These are phyloP conservation scores for Trichoderma sp. DNA, from an alignment of 2,329 filamentous ascomycete genomes.

Conservation along the genomic window DNA sequence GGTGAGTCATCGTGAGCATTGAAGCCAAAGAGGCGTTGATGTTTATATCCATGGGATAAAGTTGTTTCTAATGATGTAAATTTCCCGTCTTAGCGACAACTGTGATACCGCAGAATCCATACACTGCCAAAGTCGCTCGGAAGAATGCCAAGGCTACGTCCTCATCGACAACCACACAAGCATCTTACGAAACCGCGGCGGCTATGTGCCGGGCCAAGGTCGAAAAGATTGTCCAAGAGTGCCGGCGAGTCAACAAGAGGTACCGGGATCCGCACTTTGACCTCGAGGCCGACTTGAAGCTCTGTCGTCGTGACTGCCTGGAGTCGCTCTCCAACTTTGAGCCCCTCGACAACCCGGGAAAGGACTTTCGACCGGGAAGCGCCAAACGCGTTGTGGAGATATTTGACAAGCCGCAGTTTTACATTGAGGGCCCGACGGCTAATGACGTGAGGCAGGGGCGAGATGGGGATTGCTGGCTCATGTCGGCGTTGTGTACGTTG, in stretches of 20 bases:
- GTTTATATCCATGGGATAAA: too few species aligned
- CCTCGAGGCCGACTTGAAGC: slow-evolving; percentile 73
- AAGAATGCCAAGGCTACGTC: slow-evolving; percentile 53
- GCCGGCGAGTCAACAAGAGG: slow-evolving; percentile 75
- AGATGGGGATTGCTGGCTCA: slow-evolving; percentile 82
- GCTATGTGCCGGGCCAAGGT: slow-evolving; percentile 66
- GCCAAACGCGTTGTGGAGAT: slow-evolving; percentile 74
- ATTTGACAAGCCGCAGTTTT: slow-evolving; percentile 75
- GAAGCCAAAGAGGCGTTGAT: neutral
- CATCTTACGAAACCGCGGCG: slow-evolving; percentile 71
- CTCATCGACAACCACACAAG: slow-evolving; percentile 54
- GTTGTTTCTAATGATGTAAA: neutral
- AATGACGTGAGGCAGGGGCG: slow-evolving; percentile 77
- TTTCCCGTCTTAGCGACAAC: slow-evolving; percentile 53
- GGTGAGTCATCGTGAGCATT: slow-evolving; percentile 37
- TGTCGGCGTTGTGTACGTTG: slow-evolving; percentile 75
- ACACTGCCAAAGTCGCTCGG: slow-evolving; percentile 59
- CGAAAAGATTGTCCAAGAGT: slow-evolving; percentile 61
- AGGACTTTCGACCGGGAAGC: slow-evolving; percentile 43
- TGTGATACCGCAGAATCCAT: slow-evolving; percentile 66
- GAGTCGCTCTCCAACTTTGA: slow-evolving; percentile 42
- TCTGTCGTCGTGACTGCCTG: slow-evolving; percentile 50
- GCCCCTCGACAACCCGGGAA: slow-evolving; percentile 27
- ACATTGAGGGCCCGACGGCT: slow-evolving; percentile 71
- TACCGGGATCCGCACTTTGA: slow-evolving; percentile 87